Evolutionary conservation across 352 stramenopile species (phyloP).

Genomic region (Phytopythium kandeliae): DNA sequence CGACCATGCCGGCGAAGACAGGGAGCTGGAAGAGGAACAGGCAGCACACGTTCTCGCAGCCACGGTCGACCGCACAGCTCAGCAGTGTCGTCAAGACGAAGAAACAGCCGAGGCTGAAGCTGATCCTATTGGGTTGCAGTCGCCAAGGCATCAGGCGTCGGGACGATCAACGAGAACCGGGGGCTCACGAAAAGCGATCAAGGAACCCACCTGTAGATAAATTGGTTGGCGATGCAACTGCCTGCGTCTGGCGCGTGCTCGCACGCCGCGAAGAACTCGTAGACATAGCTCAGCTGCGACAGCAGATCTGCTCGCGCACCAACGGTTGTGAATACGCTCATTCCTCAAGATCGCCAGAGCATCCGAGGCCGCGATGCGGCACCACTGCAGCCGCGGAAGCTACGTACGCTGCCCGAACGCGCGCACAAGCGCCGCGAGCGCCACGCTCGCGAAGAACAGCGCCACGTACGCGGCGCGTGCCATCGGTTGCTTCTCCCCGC

Average conservation of each 20-base stretch:
- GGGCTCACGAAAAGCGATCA: neutral
- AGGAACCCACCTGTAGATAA: conserved; percentile 44
- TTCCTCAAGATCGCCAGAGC: too few relatives aligned
- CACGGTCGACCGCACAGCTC: conserved; percentile 40
- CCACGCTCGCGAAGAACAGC: conserved; percentile 66
- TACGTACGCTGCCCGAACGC: conserved; percentile 49
- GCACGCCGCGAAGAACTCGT: conserved; percentile 46
- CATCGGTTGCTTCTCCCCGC: conserved; percentile 1
- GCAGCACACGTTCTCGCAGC: conserved; percentile 58
- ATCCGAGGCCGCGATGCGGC: neutral
- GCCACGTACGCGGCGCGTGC: conserved; percentile 41
- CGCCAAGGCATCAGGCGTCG: too few relatives aligned
- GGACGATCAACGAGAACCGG: neutral
- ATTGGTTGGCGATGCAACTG: conserved; percentile 65
- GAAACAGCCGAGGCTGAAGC: conserved; percentile 65
- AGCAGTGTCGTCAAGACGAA: conserved; percentile 49
- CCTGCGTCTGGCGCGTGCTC: conserved; percentile 18
- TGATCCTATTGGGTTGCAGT: conserved; percentile 27
- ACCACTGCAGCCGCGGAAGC: neutral
- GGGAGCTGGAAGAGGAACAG: conserved; percentile 60
- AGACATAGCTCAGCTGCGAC: conserved; percentile 23
- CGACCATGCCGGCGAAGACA: conserved; percentile 40
- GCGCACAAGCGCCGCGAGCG: conserved; percentile 43
- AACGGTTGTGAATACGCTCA: too few relatives aligned
- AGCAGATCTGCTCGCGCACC: conserved; percentile 19